Evolutionary conservation across 2,329 filamentous ascomycete genomes (phyloP).

Genomic region (Pseudofabraea citricarpa): DNA sequence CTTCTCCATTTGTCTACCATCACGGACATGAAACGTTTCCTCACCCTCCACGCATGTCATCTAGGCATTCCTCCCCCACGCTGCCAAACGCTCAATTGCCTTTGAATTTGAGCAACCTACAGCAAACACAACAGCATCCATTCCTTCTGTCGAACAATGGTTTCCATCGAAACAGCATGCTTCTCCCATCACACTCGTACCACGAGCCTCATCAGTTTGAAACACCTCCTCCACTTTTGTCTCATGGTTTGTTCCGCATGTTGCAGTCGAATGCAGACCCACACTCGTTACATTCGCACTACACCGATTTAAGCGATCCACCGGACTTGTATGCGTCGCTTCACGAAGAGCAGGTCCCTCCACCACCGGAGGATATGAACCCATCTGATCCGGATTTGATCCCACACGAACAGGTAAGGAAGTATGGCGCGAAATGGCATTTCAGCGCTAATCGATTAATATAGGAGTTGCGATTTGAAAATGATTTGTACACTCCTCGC

Average conservation of each 20-base stretch:
- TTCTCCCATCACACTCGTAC: conserved; percentile 46
- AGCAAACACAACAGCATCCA: conserved; percentile 47
- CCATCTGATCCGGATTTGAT: conserved; percentile 69
- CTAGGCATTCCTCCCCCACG: conserved; percentile 43
- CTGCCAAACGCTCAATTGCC: conserved; percentile 41
- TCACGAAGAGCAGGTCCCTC: conserved; percentile 67
- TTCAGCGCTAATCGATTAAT: background rate
- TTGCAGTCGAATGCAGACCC: conserved; percentile 71
- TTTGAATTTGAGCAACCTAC: conserved; percentile 44
- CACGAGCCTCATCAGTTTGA: conserved; percentile 50
- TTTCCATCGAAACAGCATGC: conserved; percentile 53
- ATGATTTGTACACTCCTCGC: conserved; percentile 76
- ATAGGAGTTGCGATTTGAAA: conserved; percentile 65
- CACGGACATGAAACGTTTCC: conserved; percentile 54
- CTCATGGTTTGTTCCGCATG: conserved; percentile 68
- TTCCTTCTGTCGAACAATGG: conserved; percentile 49
- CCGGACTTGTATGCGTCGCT: conserved; percentile 74
- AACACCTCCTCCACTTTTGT: conserved; percentile 56
- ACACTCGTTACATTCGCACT: conserved; percentile 63
- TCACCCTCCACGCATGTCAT: conserved; percentile 49
- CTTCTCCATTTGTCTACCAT: conserved; percentile 59
- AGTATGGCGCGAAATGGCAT: background rate
- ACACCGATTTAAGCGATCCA: conserved; percentile 68
- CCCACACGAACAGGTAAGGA: conserved; percentile 61
- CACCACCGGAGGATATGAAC: conserved; percentile 78